A percentile compares a stretch with the other conserved stretches of the same genome.
These are phyloP conservation scores for Alternaria angustiovoidea DNA, from an alignment of 2,329 filamentous ascomycete species.

Conservation along the genomic window DNA sequence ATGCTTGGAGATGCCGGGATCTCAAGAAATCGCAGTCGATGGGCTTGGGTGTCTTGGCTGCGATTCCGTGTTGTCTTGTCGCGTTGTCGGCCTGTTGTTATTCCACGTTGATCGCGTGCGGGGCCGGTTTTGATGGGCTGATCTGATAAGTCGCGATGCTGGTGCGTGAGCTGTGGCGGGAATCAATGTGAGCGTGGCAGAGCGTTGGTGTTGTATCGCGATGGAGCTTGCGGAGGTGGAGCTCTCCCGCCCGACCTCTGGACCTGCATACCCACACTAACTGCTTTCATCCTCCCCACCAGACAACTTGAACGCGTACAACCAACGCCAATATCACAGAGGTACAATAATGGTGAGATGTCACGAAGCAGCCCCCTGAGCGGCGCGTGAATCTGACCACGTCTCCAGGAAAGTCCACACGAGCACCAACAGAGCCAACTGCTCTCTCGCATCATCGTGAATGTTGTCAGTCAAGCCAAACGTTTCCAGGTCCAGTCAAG, in stretches of 20 bases:
- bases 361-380: background rate
- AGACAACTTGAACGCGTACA: slow-evolving; percentile 32
- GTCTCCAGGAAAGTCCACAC: slow-evolving; percentile 83
- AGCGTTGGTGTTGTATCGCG: slow-evolving; percentile 11
- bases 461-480: slow-evolving; percentile 75
- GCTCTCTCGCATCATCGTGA: slow-evolving; percentile 93
- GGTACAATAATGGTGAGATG: slow-evolving; percentile 37
- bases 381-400: slow-evolving; percentile 21
- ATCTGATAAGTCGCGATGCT: background rate
- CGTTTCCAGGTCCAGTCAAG: background rate
- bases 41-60: background rate
- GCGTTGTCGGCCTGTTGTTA: slow-evolving; percentile 1
- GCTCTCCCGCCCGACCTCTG: slow-evolving; percentile 19
- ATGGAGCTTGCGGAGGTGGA: slow-evolving; percentile 33
- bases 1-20: slow-evolving; percentile 45
- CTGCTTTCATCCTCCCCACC: slow-evolving; percentile 39
- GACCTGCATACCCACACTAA: slow-evolving; percentile 26
- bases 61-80: slow-evolving; percentile 1
- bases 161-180: background rate
- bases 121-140: background rate
- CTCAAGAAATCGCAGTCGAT: background rate
- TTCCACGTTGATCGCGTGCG: background rate
- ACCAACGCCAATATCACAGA: slow-evolving; percentile 7
- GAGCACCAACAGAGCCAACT: slow-evolving; percentile 96
- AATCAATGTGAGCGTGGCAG: background rate